phyloP scores from a whole-genome alignment of 2,329 filamentous ascomycete species.

The Stagonosporopsis tanaceti region DNA sequence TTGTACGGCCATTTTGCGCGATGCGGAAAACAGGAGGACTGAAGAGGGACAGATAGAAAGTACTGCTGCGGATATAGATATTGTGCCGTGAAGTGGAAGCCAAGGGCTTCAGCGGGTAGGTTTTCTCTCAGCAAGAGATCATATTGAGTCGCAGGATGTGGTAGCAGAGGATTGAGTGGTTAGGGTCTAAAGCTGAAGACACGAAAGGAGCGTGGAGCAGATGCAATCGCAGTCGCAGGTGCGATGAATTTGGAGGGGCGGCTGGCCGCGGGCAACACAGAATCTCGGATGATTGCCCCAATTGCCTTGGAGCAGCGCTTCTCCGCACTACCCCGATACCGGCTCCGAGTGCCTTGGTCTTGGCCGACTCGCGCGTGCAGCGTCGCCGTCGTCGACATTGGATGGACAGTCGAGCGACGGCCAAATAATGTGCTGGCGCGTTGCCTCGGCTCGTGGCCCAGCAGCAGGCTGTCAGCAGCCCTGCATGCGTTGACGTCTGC shows the following conservation, averaged over 20 bases:
- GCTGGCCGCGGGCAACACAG: background rate
- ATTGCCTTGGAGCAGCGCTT: background rate
- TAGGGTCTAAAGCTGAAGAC: conserved; percentile 1
- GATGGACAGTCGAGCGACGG: background rate
- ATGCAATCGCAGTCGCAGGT: conserved; percentile 1
- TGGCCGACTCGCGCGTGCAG: conserved; percentile 5
- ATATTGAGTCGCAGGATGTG: background rate
- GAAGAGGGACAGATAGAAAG: background rate
- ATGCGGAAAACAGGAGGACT: background rate
- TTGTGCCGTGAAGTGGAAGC: conserved; percentile 12
- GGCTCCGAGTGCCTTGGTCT: conserved; percentile 1
- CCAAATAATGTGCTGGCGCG: conserved; percentile 1
- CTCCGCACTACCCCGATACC: conserved; percentile 8
- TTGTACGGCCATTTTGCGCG: conserved; percentile 32
- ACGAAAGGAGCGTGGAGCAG: conserved; percentile 9
- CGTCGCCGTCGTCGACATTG: background rate
- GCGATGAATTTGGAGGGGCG: conserved; percentile 7
- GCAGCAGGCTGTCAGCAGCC: background rate
- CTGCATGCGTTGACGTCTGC: conserved; percentile 12
- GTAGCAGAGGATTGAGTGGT: background rate
- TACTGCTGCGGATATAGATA: background rate
- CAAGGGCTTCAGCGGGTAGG: conserved; percentile 12
- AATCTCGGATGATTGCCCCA: conserved; percentile 6
- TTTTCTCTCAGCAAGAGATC: conserved; percentile 15
- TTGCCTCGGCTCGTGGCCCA: conserved; percentile 6